Percentiles rank a stretch among this genome's conserved stretches.
These are phyloP conservation scores for Cordyceps militaris DNA, from an alignment of 2,329 filamentous ascomycete species.

Conservation along the genomic window DNA sequence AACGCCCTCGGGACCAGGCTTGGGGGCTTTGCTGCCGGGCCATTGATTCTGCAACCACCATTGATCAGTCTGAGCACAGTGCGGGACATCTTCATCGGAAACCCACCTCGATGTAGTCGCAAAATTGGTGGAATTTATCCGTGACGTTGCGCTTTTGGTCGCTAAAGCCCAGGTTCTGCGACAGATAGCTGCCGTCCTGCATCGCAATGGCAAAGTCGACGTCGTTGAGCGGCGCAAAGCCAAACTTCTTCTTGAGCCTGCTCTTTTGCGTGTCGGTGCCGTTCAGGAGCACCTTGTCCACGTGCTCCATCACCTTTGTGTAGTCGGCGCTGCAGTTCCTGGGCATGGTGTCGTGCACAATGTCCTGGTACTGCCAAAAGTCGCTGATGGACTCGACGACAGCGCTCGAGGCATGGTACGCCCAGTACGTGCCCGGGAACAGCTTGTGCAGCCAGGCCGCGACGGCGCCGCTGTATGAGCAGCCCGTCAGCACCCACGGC, in stretches of 20 bases:
- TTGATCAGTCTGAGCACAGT: background rate
- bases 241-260: constrained; percentile 23
- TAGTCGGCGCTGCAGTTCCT: constrained; percentile 56
- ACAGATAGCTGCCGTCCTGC: constrained; percentile 21
- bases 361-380: constrained; percentile 54
- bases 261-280: constrained; percentile 31
- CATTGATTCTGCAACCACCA: constrained; percentile 1
- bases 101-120: constrained; percentile 24
- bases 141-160: constrained; percentile 27
- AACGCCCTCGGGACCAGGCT: constrained; percentile 35
- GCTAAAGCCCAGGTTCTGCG: constrained; percentile 31
- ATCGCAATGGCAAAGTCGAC: constrained; percentile 38
- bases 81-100: too few relatives aligned
- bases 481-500: constrained; percentile 70
- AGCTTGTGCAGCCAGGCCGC: constrained; percentile 65
- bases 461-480: constrained; percentile 72
- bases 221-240: constrained; percentile 33
- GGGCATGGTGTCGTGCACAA: constrained; percentile 38
- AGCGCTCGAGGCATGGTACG: constrained; percentile 67
- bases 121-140: constrained; percentile 25
- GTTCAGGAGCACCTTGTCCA: constrained; percentile 41
- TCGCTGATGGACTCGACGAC: constrained; percentile 69
- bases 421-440: constrained; percentile 71
- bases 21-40: background rate
- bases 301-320: constrained; percentile 42